Percentiles rank a stretch among this genome's conserved stretches.
Evolutionary conservation across 1,284 basidiomycete genomes (phyloP).

Genomic region (Sphaerobolus stellatus): DNA sequence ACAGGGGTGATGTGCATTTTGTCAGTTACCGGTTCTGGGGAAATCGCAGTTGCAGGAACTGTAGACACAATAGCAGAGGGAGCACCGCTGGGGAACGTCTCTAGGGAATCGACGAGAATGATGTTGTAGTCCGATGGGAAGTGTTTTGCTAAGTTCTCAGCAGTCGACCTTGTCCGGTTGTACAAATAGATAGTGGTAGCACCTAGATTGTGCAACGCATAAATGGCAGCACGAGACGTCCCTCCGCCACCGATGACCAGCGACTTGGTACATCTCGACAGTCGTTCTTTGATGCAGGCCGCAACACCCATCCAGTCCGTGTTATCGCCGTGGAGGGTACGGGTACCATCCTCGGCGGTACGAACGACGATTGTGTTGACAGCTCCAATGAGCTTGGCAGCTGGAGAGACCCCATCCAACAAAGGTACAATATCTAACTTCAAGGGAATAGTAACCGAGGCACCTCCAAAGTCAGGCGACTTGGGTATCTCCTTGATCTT

Average conservation of each 20-base stretch:
- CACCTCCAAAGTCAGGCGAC: slow-evolving; percentile 84
- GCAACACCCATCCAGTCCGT: slow-evolving; percentile 91
- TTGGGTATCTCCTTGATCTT: slow-evolving; percentile 64
- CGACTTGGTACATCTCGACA: slow-evolving; percentile 44
- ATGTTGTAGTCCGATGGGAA: slow-evolving; percentile 67
- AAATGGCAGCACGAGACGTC: slow-evolving; percentile 89
- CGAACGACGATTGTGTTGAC: slow-evolving; percentile 87
- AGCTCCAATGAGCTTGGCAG: slow-evolving; percentile 83
- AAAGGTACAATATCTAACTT: slow-evolving; percentile 85
- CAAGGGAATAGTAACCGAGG: slow-evolving; percentile 93
- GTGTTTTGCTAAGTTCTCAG: slow-evolving; percentile 60
- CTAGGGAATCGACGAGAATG: slow-evolving; percentile 59
- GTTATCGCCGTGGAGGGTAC: slow-evolving; percentile 80
- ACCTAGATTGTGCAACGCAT: slow-evolving; percentile 74
- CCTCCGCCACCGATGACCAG: slow-evolving; percentile 92
- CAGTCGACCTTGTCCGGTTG: slow-evolving; percentile 80
- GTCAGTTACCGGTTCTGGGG: slow-evolving; percentile 33
- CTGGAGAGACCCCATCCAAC: slow-evolving; percentile 73
- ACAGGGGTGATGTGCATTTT: slow-evolving; percentile 52
- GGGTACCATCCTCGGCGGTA: slow-evolving; percentile 41
- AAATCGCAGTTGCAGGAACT: slow-evolving; percentile 74
- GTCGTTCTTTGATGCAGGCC: slow-evolving; percentile 50
- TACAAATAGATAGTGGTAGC: slow-evolving; percentile 75
- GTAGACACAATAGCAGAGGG: slow-evolving; percentile 83
- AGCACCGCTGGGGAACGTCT: slow-evolving; percentile 48